Percentiles rank a stretch among this genome's conserved stretches.
phyloP scores from a whole-genome alignment of 495 filamentous ascomycete genomes.

The Neurospora sublineolata region DNA sequence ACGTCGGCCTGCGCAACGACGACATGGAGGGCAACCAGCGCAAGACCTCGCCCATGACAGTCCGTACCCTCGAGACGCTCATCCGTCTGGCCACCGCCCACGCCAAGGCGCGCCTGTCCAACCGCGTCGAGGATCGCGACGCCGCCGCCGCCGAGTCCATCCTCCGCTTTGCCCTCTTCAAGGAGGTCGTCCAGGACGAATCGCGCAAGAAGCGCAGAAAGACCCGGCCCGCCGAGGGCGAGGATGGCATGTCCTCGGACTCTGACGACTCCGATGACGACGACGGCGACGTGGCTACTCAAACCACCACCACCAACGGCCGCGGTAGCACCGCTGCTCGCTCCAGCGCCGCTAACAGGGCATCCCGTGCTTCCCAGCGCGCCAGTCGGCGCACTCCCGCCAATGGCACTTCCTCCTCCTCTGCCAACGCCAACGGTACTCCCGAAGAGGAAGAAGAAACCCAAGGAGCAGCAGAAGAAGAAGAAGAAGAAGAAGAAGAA shows the following conservation, averaged over 20 bases:
- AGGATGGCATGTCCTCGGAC: conserved; percentile 16
- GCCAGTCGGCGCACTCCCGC: conserved; percentile 11
- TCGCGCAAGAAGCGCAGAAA: conserved; percentile 62
- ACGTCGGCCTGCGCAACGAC: conserved; percentile 88
- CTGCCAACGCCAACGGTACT: conserved; percentile 4
- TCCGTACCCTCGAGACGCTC: conserved; percentile 91
- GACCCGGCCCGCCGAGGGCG: conserved; percentile 30
- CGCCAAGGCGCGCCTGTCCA: conserved; percentile 85
- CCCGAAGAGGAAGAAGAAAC: conserved; percentile 10
- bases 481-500: conserved; percentile 26
- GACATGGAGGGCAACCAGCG: conserved; percentile 90
- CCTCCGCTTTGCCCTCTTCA: conserved; percentile 92
- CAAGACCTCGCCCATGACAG: conserved; percentile 88
- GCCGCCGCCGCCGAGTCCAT: conserved; percentile 82
- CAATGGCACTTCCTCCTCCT: neutral
- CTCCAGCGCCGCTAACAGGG: conserved; percentile 8
- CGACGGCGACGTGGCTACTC: conserved; percentile 21
- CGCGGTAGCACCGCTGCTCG: conserved; percentile 1
- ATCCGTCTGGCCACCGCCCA: conserved; percentile 96
- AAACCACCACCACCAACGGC: conserved; percentile 12
- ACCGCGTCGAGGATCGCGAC: conserved; percentile 85
- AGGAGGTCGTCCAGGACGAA: conserved; percentile 86
- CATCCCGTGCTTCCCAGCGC: conserved; percentile 15
- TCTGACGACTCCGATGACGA: conserved; percentile 25
- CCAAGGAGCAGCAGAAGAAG: conserved; percentile 7